Conservation (phyloP, 371 early-diverging fungal genomes). For the Rhizomucor miehei region DNA sequence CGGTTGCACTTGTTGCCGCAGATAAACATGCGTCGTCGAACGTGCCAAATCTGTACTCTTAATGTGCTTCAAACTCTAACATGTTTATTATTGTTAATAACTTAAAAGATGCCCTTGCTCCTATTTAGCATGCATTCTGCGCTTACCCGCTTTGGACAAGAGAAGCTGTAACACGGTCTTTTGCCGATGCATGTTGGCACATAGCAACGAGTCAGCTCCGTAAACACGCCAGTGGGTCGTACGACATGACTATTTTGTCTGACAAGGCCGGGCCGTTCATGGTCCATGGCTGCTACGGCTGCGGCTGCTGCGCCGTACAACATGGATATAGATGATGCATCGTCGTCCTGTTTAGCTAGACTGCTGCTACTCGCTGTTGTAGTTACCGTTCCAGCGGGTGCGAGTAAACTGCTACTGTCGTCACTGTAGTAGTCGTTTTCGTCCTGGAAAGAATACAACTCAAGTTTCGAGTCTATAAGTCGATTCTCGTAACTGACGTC, state of each 20-base stretch:
- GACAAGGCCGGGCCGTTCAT: not conserved
- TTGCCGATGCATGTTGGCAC: constrained; percentile 78
- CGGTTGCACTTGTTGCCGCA: constrained; percentile 10
- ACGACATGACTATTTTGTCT: not conserved
- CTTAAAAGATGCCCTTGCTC: no score
- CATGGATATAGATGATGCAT: constrained; percentile 5
- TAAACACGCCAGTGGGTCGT: constrained; percentile 41
- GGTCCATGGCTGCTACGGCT: constrained; percentile 1
- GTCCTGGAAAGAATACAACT: constrained; percentile 71
- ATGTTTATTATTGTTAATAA: not conserved
- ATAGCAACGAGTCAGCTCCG: constrained; percentile 30
- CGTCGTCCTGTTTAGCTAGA: not conserved
- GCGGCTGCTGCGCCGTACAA: constrained; percentile 2
- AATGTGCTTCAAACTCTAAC: not conserved
- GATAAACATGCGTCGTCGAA: constrained; percentile 15
- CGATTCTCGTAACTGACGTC: constrained; percentile 78
- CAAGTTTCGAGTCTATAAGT: constrained; percentile 67
- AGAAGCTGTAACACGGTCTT: constrained; percentile 73
- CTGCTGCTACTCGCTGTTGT: not conserved
- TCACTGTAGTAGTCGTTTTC: constrained; percentile 5
- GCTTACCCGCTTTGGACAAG: constrained; percentile 56
- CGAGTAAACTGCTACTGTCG: constrained; percentile 8
- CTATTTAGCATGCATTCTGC: no score
- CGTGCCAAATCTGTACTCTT: constrained; percentile 7
- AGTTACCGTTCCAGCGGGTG: constrained; percentile 4